Evolutionary conservation across 768 basidiomycete genomes (phyloP).

Genomic region (Trametes maxima): DNA sequence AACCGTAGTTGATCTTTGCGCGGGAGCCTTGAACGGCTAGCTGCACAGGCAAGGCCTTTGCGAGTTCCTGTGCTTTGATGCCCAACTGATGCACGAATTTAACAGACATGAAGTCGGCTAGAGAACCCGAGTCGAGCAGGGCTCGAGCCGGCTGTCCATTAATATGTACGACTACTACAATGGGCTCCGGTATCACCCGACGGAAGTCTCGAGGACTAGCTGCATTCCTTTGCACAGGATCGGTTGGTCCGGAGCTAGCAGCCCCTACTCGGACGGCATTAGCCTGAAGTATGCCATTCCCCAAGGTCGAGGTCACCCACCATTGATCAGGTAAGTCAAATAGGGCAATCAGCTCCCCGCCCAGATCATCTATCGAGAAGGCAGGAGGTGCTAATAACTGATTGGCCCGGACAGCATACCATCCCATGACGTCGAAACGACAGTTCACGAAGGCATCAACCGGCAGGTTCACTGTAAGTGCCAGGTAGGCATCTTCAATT

Average conservation of each 20-base stretch:
- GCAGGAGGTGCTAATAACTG: no score
- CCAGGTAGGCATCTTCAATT: neutral
- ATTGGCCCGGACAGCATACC: neutral
- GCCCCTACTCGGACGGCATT: neutral
- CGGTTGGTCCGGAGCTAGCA: no score
- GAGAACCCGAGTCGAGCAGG: conserved; percentile 21
- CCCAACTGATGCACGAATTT: conserved; percentile 23
- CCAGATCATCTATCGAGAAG: neutral
- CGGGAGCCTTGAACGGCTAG: conserved; percentile 33
- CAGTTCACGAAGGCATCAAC: neutral
- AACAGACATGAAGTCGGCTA: conserved; percentile 26
- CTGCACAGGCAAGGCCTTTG: conserved; percentile 27
- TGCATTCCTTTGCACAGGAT: conserved; percentile 10
- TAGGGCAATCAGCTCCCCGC: neutral
- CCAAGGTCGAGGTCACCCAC: neutral
- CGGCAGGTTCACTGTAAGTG: neutral
- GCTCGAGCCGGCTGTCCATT: conserved; percentile 4
- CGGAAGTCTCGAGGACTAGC: neutral
- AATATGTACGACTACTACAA: conserved; percentile 9
- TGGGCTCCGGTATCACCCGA: neutral
- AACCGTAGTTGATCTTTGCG: no score
- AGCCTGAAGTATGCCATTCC: neutral
- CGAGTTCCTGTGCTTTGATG: conserved; percentile 2
- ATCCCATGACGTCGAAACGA: neutral
- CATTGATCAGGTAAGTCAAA: no score